Conservation (phyloP, 768 basidiomycete genomes). For the Auriculariales sp. region DNA sequence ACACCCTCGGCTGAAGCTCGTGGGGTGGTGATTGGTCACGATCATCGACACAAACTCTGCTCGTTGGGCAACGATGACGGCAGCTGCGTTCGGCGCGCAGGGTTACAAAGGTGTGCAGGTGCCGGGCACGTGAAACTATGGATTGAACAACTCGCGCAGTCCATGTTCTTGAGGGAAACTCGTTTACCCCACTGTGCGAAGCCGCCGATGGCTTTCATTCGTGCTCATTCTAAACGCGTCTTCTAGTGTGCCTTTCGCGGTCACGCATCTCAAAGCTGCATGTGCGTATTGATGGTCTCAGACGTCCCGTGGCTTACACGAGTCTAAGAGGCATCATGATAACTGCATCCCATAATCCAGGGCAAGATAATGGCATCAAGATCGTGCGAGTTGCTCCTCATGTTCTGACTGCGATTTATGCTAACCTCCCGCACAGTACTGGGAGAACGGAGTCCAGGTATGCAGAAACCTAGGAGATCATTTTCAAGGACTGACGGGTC, state of each 20-base stretch:
- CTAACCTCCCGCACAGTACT: constrained; percentile 32
- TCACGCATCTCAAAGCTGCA: constrained; percentile 30
- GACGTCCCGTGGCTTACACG: not conserved
- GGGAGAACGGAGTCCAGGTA: constrained; percentile 81
- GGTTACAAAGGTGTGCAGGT: constrained; percentile 32
- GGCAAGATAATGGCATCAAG: constrained; percentile 87
- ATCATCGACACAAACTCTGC: constrained; percentile 73
- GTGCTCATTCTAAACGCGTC: constrained; percentile 3
- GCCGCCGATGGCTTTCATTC: constrained; percentile 1
- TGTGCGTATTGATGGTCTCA: not conserved
- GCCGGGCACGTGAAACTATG: too few relatives aligned
- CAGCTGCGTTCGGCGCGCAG: constrained; percentile 47
- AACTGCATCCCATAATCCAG: not conserved
- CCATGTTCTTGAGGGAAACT: constrained; percentile 51
- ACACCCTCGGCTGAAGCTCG: constrained; percentile 36
- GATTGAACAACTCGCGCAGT: not conserved
- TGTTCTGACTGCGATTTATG: not conserved
- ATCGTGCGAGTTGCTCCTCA: constrained; percentile 20
- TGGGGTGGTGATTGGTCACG: constrained; percentile 75
- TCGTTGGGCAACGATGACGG: constrained; percentile 63
- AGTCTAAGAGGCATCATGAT: not conserved
- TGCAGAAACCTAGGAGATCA: too few relatives aligned
- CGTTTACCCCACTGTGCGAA: constrained; percentile 71
- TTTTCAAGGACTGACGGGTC: too few relatives aligned
- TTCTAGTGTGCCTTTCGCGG: constrained; percentile 66